A percentile compares a stretch with the other conserved stretches of the same genome.
Evolutionary conservation across 1,284 basidiomycete genomes (phyloP).

Genomic region (Polyporus tsugae): DNA sequence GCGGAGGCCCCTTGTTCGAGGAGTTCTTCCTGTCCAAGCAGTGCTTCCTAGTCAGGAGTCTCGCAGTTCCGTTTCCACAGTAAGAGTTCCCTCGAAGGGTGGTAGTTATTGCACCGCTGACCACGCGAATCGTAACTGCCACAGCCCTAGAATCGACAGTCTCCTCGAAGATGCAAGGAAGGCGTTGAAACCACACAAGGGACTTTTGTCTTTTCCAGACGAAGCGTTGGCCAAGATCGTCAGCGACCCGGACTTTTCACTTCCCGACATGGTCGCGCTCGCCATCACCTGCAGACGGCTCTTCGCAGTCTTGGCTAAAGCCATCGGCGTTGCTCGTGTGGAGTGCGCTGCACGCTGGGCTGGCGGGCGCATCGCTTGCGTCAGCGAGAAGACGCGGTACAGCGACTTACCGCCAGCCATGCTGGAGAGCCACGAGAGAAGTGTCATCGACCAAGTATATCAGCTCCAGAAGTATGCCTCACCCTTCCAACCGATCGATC

Average conservation of each 20-base stretch:
- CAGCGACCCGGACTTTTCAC: neutral
- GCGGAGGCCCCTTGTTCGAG: neutral
- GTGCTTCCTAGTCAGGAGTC: conserved; percentile 12
- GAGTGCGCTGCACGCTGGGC: neutral
- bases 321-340: neutral
- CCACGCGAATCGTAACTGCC: neutral
- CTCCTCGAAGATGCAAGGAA: neutral
- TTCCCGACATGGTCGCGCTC: conserved; percentile 4
- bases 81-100: neutral
- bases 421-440: neutral
- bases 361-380: conserved; percentile 2
- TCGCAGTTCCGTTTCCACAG: neutral
- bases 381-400: neutral
- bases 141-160: conserved; percentile 15
- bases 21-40: conserved; percentile 12
- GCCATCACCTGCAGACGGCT: conserved; percentile 8
- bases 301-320: neutral
- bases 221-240: conserved; percentile 11
- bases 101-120: neutral
- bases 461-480: neutral
- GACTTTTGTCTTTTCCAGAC: conserved; percentile 19
- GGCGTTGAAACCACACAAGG: neutral
- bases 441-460: neutral
- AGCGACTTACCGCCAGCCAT: neutral
- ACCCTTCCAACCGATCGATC: neutral